Base-by-base conservation (phyloP, 257 asterid species). In the Linaria vulgaris region DNA sequence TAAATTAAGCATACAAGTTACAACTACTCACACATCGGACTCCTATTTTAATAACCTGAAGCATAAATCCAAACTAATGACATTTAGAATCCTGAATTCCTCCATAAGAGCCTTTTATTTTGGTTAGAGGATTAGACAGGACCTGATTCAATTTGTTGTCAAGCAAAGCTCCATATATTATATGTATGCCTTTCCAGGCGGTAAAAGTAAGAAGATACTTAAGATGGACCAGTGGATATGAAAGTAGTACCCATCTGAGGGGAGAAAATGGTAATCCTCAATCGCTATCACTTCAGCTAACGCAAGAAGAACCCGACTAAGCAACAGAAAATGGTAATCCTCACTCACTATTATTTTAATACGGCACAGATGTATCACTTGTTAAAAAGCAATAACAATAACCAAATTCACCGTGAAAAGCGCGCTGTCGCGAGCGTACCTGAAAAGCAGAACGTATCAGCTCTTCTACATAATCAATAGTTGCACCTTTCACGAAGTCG, bases 381-480 rank as follows among this genome's bases (percentile, higher is more conserved):
- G 23, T 19, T 22, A 55, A 34, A 64, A 17, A 14, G 22, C 67
- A 64, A 34, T 34, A 2, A 20, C 16, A 38, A 51, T 17, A 11
- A 30, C 22, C 12, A 22, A 45, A 52, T 12, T 34, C 9, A 31
- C 5, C 24, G 9, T 11, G 30, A 21, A 15, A 34, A 30, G 56
- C 63, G 56, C 63, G 47, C 22, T 43, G 48, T 6, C 34, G 44
- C 15, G 53, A 59, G 73, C 82, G n/a, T 9, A 94, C 99, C 97
- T 89, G 99, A 73, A 94, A 87, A 55, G 94, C 97, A 72, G 97
- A 83, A 39, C 97, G 96, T 43, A 94, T 89, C 59, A 94, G 88
- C 92, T 94, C 97, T 77, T 94, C 95, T 14, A 79, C 99, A 69
- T 80, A 94, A 74, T 94, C 96, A 75, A 94, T 77, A 39, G 97